phyloP scores from a whole-genome alignment of 306 rosid species.

The Cucumis cinereus region DNA sequence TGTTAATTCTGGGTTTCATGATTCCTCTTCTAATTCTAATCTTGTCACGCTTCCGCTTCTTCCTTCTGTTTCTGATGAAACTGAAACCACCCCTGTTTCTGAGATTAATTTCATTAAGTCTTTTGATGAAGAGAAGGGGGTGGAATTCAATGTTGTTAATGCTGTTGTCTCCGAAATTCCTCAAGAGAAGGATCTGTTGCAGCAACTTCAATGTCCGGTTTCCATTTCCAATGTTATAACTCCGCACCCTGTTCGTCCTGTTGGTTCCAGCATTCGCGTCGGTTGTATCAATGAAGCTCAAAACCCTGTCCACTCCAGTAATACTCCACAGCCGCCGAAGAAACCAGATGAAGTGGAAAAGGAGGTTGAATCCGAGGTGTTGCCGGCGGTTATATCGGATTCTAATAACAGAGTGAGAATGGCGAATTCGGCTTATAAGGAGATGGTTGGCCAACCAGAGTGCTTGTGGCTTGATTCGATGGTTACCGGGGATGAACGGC shows the following conservation, averaged over 20 bases:
- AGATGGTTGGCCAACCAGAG: slow-evolving; percentile 84
- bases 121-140: slow-evolving; percentile 8
- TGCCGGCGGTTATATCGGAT: slow-evolving; percentile 71
- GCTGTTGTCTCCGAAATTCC: slow-evolving; percentile 26
- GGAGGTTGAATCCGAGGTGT: slow-evolving; percentile 50
- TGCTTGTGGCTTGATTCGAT: slow-evolving; percentile 72
- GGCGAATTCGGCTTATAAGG: slow-evolving; percentile 77
- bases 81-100: neutral
- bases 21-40: neutral
- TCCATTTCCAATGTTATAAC: slow-evolving; percentile 27
- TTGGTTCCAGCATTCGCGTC: slow-evolving; percentile 58
- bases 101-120: slow-evolving; percentile 17
- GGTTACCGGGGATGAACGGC: slow-evolving; percentile 22
- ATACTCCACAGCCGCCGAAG: slow-evolving; percentile 4
- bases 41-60: slow-evolving; percentile 57
- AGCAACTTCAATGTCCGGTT: slow-evolving; percentile 36
- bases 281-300: slow-evolving; percentile 42
- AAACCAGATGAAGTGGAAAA: slow-evolving; percentile 46
- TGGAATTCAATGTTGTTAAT: slow-evolving; percentile 29
- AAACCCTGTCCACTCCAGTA: neutral
- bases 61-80: neutral
- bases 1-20: slow-evolving; percentile 12
- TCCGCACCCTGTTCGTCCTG: slow-evolving; percentile 71
- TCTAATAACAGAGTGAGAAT: slow-evolving; percentile 64
- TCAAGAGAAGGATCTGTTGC: slow-evolving; percentile 53